These are phyloP conservation scores for Chiua virens DNA, from an alignment of 768 basidiomycete genomes.

Conservation along the genomic window DNA sequence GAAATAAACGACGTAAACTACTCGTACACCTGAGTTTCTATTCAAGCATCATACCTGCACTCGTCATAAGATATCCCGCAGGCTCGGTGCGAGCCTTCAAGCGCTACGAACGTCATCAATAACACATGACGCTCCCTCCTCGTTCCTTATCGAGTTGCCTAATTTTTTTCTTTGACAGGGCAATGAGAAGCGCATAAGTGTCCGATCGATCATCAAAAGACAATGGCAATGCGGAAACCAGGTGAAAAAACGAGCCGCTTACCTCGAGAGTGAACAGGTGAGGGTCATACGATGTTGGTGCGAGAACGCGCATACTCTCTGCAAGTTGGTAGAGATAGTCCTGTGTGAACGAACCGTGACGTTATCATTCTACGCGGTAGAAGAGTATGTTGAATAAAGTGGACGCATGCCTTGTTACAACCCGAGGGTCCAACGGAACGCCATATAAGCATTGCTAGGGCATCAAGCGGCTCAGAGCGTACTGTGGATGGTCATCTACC, in stretches of 20 bases:
- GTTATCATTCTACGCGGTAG: too few relatives aligned
- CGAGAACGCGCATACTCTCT: slow-evolving; percentile 67
- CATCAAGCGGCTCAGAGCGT: slow-evolving; percentile 71
- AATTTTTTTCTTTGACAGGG: not conserved
- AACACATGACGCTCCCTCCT: not conserved
- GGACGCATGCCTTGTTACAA: slow-evolving; percentile 64
- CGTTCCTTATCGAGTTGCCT: slow-evolving; percentile 1
- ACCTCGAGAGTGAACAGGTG: slow-evolving; percentile 78
- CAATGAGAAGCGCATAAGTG: not conserved
- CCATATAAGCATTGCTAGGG: slow-evolving; percentile 67
- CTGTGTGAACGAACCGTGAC: slow-evolving; percentile 34
- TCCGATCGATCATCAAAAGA: too few relatives aligned
- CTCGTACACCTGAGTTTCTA: not conserved
- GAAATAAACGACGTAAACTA: too few relatives aligned
- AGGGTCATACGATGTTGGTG: slow-evolving; percentile 67
- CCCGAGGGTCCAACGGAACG: slow-evolving; percentile 79
- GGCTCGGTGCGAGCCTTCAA: too few relatives aligned
- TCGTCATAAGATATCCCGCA: too few relatives aligned
- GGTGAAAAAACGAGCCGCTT: slow-evolving; percentile 9
- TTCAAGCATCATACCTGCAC: not conserved
- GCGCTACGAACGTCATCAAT: not conserved
- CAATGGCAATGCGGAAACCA: not conserved
- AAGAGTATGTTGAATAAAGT: not conserved
- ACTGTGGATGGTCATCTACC: slow-evolving; percentile 41
- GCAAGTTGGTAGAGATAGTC: slow-evolving; percentile 84